Base-by-base conservation (phyloP, 2,329 filamentous ascomycete species). In the Fusarium oligoseptatum region DNA sequence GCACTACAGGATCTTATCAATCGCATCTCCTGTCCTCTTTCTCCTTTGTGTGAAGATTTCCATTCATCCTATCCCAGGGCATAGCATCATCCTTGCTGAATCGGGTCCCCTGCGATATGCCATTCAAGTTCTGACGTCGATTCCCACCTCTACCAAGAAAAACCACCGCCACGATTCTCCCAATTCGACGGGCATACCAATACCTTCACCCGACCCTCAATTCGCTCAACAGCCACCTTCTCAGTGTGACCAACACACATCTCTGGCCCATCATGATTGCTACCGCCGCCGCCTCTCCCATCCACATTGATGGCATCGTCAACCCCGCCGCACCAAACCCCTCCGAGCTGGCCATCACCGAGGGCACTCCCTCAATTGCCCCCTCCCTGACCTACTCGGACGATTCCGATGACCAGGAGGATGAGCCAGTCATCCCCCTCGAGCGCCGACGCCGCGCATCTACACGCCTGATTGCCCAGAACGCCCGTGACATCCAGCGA, bases 401-500 rank as follows among this genome's bases (percentile, higher is more conserved):
- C 73, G 88, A 91, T 73, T 91, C 90, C 29, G 90, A 91, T 75
- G 89, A 89, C 67, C 87, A 88, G 65, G 88, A 90, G 60, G 87
- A 88, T 69, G 82, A 85, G 72, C 85, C 85, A 24, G 78, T 81
- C 27, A 83, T 84, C 37, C 83, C 84, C 27, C 32, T 74, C 71
- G 81, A 82, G 56, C 88, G 89, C 55, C 86, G 83, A 34, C 88
- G 92, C 63, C 91, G 92, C 62, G 93, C 92, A 66, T 94, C 92
- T 5, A 94, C 92, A 9, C 88, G 89, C 15, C 86, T 94, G 52
- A 91, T 92, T 76, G 89, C 90, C 50, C 89, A 91, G 81, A 92
- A 86, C 80, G 88, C 88, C 34, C 87, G 87, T 58, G 90, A 92
- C 73, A 88, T 92, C 45, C 88, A 89, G 78, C 87, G 90, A 76